Conservation (phyloP, 768 basidiomycete genomes). For the Pholiota microspora region DNA sequence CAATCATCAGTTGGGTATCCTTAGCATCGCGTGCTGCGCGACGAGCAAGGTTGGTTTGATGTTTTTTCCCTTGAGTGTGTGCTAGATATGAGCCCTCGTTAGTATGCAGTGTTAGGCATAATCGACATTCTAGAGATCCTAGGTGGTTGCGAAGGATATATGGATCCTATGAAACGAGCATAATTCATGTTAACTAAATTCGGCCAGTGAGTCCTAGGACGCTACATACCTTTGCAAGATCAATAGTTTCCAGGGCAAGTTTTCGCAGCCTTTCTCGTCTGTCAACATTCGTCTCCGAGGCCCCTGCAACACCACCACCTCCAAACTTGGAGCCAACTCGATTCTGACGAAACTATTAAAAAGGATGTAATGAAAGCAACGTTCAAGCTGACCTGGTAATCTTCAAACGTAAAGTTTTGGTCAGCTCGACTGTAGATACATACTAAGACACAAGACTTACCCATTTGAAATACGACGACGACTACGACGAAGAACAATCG, state of each 20-base stretch:
- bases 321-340: slow-evolving; percentile 96
- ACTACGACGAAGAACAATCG: no score
- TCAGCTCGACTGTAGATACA: not conserved
- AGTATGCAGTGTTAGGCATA: slow-evolving; percentile 97
- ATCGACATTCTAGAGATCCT: slow-evolving; percentile 96
- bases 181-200: no score
- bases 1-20: slow-evolving; percentile 87
- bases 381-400: slow-evolving; percentile 60
- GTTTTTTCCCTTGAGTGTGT: slow-evolving; percentile 99
- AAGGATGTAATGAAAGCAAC: not conserved
- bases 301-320: slow-evolving; percentile 93
- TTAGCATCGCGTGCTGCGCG: slow-evolving; percentile 97
- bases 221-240: slow-evolving; percentile 82
- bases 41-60: slow-evolving; percentile 96
- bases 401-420: slow-evolving; percentile 30
- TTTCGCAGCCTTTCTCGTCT: slow-evolving; percentile 91
- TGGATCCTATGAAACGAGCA: slow-evolving; percentile 88
- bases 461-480: no score
- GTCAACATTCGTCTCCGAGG: slow-evolving; percentile 94
- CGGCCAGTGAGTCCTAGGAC: no score
- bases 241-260: slow-evolving; percentile 95
- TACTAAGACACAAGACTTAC: slow-evolving; percentile 24
- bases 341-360: slow-evolving; percentile 52
- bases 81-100: slow-evolving; percentile 99
- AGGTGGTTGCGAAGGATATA: slow-evolving; percentile 99